These are phyloP conservation scores for Claviceps pusilla DNA, from an alignment of 2,329 filamentous ascomycete species.

Conservation along the genomic window DNA sequence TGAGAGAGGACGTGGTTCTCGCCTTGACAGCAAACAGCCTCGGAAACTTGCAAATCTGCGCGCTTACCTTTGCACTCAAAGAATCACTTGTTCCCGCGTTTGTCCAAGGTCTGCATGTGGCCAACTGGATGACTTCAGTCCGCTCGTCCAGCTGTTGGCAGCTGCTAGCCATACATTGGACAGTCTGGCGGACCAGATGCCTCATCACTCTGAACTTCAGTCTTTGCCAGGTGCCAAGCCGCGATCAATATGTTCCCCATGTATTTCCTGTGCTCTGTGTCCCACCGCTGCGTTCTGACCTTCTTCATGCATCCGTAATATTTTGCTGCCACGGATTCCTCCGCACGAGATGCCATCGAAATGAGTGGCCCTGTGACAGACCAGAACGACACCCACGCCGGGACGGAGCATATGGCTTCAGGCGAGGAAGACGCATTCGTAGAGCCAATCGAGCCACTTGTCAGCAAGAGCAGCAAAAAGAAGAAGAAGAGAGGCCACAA, in stretches of 20 bases:
- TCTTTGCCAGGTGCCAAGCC: neutral
- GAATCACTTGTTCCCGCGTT: no score
- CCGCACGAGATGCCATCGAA: neutral
- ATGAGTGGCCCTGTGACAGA: neutral
- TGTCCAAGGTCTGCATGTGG: no score
- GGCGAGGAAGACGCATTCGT: neutral
- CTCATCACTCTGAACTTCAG: no score
- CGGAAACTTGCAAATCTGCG: no score
- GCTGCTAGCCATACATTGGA: neutral
- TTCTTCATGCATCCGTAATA: no score
- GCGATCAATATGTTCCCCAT: no score
- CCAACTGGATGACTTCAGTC: neutral
- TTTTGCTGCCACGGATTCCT: no score
- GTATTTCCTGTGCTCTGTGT: no score
- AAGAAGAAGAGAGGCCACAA: slow-evolving; percentile 10
- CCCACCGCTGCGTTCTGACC: no score
- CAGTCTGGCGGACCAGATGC: neutral
- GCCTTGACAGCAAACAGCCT: no score
- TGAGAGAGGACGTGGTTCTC: neutral
- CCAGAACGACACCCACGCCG: neutral
- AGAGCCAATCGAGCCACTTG: neutral
- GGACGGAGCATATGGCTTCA: neutral
- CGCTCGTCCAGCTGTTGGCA: neutral
- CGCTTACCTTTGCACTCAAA: no score
- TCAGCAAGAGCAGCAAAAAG: slow-evolving; percentile 8